phyloP scores from a whole-genome alignment of 2,329 filamentous ascomycete genomes.

The Zasmidium cellare region DNA sequence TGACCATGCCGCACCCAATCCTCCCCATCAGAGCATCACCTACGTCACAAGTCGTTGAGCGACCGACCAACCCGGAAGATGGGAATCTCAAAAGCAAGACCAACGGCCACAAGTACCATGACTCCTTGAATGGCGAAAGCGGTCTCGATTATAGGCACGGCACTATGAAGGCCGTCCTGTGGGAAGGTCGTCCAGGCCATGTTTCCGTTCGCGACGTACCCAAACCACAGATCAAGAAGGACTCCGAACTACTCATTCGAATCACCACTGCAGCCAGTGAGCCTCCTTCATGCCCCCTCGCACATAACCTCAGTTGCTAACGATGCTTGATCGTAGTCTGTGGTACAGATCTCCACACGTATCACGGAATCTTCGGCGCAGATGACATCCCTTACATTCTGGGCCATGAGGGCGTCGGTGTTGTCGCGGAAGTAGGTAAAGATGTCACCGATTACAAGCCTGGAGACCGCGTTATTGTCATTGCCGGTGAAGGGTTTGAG shows the following conservation, averaged over 20 bases:
- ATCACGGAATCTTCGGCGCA: neutral
- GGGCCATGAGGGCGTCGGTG: neutral
- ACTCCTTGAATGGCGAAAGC: neutral
- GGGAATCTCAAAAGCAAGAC: neutral
- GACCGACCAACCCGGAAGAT: neutral
- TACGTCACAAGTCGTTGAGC: neutral
- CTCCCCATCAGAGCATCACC: neutral
- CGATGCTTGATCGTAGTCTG: neutral
- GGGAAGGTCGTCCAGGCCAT: neutral
- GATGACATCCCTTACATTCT: neutral
- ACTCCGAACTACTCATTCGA: neutral
- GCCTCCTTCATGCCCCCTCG: neutral
- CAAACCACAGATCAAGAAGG: neutral
- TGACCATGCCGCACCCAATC: neutral
- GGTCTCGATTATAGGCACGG: neutral
- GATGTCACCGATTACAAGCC: neutral
- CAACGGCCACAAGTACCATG: neutral
- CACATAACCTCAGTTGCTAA: neutral
- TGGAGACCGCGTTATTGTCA: neutral
- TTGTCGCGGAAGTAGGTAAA: neutral
- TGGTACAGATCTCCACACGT: neutral
- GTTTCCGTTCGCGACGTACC: neutral
- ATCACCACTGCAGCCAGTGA: neutral
- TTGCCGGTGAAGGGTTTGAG: neutral
- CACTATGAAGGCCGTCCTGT: neutral